Evolutionary conservation across 305 asterid species (phyloP), one percentile per base, ranked within the genome.

Genomic region (Fraxinus greggii): DNA sequence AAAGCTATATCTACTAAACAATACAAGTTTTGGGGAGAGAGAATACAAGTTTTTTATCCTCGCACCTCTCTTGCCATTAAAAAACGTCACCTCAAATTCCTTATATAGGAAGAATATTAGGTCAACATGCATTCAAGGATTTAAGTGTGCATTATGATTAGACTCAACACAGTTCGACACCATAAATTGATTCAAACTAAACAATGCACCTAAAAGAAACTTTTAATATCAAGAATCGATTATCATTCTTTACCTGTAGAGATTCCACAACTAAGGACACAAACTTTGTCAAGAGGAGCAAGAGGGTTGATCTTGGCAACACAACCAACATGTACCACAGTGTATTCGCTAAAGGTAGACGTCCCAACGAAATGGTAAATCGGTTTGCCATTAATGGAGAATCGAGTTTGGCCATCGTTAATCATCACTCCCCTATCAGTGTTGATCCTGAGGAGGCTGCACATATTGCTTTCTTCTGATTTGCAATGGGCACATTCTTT

Each of bases 381-480:
- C 5, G 93, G 90, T 21, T 89, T 79, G 7, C 93, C 93, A 32
- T 90, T 82, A 36, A 86, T 87, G 24, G 90, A 91, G 51, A 91
- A 91, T 73, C 93, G 84, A 17, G 92, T 24, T 69, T 90, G 76
- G 4, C 86, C 91, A 29, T 91, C 95, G 13, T 56, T 78, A 15
- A 91, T 84, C 95, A 90, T 91, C 21, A 86, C 91, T 4, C 93
- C 93, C 15, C 93, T 79, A 17, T 91, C 95, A 0, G 93, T 88
- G 92, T 91, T 91, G 56, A 91, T 91, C 70, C 95, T 86, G 4
- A 91, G 88, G 26, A 89, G 92, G 67, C 85, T 88, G 2, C 94
- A 91, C 93, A 91, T 88, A 79, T 91, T 91, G 90, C 94, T 91
- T 56, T 91, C 94, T 1, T 80, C 48, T 5, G 95, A 89, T 78